phyloP scores from a whole-genome alignment of 1,284 basidiomycete genomes.

The Grifola frondosa region DNA sequence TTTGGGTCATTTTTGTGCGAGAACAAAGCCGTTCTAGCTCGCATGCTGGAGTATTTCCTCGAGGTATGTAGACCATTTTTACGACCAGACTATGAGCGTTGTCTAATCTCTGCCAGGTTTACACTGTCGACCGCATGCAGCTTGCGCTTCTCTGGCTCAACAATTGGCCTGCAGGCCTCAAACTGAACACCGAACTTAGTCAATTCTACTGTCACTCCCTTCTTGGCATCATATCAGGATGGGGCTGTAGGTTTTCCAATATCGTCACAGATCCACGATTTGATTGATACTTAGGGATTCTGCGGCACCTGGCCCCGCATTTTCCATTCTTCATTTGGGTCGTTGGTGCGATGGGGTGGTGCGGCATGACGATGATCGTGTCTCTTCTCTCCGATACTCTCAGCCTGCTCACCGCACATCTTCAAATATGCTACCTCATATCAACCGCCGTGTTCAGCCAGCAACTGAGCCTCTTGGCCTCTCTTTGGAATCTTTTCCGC shows the following conservation, averaged over 20 bases:
- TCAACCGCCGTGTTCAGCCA: slow-evolving; percentile 65
- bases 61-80: slow-evolving; percentile 38
- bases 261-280: too few relatives aligned
- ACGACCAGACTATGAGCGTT: neutral
- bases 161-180: slow-evolving; percentile 94
- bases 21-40: slow-evolving; percentile 48
- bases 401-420: slow-evolving; percentile 68
- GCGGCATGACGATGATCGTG: slow-evolving; percentile 72
- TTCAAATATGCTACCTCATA: slow-evolving; percentile 71
- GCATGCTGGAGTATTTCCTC: slow-evolving; percentile 37
- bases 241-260: slow-evolving; percentile 66
- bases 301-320: slow-evolving; percentile 39
- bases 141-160: slow-evolving; percentile 80
- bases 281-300: slow-evolving; percentile 30
- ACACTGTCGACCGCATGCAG: slow-evolving; percentile 51
- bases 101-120: slow-evolving; percentile 32
- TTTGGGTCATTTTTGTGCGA: slow-evolving; percentile 69
- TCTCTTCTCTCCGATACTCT: slow-evolving; percentile 70
- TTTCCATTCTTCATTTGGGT: slow-evolving; percentile 48
- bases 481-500: slow-evolving; percentile 92
- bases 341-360: slow-evolving; percentile 54
- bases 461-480: slow-evolving; percentile 61
- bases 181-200: slow-evolving; percentile 93
- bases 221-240: slow-evolving; percentile 58
- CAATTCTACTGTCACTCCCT: slow-evolving; percentile 78